Base-by-base conservation (phyloP, 352 stramenopile species). In the Blastocystis sp. region DNA sequence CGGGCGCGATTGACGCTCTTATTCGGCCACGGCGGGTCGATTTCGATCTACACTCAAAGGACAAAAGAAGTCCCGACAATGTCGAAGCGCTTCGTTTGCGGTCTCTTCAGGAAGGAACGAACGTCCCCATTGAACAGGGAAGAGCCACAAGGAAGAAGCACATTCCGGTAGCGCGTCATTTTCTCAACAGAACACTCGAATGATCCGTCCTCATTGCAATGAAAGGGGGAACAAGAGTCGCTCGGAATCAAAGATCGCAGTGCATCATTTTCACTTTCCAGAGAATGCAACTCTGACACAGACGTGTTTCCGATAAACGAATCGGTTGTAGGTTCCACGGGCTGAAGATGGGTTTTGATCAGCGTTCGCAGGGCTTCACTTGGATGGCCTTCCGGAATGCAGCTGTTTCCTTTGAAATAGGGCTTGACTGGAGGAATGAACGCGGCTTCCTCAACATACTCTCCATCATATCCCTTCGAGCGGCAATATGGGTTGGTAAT, bases 1-100 rank as follows among this genome's bases (percentile, higher is more conserved):
- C 38, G 54, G 16, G 69, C 69, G 34, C 69, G 69, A 29, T 32
- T 21, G 14, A 61, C 49, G 42, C 69, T 81, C 27, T 81, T 81
- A 42, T 42, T 81, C 14, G 44, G 69, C 69, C 69, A 81, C 27
- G 69, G 69, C 38, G 69, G 69, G 29, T 81, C 69, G 16, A 81
- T 81, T 44, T 81, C 69, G 14, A 81, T 64, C 69, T 81, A 65
- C 27, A 1, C 40, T 18, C 18, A 40, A 64, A 44, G 44, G 0
- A 34, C 14, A 8, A 11, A 16, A 7, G 18, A 0, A 4, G 3
- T 11, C 11, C 8, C 14, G 18, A 81, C 69, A 46, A 81, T 64
- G 38, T 81, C 69, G 36, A 81, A 81, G 11, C n/a, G 14, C 8
- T 6, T 7, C 4, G 29, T n/a, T 0, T 46, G 18, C 27, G 49